phyloP scores from a whole-genome alignment of 2,329 filamentous ascomycete genomes.

The Scedosporium dehoogii region DNA sequence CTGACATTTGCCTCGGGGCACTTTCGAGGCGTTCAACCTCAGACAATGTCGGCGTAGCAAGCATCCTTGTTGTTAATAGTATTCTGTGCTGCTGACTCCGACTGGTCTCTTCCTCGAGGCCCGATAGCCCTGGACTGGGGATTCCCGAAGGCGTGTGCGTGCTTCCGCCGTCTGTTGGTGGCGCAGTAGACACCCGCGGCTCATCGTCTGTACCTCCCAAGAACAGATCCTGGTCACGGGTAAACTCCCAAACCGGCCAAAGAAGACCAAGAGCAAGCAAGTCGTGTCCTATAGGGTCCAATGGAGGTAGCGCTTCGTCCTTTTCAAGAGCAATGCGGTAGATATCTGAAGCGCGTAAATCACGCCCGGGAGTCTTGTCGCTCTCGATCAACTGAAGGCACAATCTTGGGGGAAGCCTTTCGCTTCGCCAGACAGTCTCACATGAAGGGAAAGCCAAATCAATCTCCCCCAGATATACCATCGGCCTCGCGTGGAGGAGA shows the following conservation, averaged over 20 bases:
- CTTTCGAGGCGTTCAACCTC: neutral
- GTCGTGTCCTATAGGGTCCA: neutral
- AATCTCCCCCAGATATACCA: neutral
- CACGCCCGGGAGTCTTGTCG: neutral
- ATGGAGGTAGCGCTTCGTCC: neutral
- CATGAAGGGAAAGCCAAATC: conserved; percentile 1
- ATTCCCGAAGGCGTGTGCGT: neutral
- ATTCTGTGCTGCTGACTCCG: neutral
- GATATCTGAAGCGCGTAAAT: neutral
- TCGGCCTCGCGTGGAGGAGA: neutral
- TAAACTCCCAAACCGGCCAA: conserved; percentile 1
- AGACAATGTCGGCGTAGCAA: neutral
- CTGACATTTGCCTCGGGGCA: neutral
- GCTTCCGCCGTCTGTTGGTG: neutral
- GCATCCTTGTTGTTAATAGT: neutral
- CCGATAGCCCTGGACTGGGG: neutral
- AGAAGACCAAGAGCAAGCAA: neutral
- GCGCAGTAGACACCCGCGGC: neutral
- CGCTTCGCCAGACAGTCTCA: neutral
- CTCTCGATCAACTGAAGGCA: neutral
- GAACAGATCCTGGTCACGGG: neutral
- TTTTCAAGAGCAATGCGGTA: conserved; percentile 1
- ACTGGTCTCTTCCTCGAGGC: neutral
- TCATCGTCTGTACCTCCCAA: neutral
- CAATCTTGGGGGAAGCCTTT: neutral